Conservation (phyloP, 805 yeast species). For the Naumovozyma dairenensis region DNA sequence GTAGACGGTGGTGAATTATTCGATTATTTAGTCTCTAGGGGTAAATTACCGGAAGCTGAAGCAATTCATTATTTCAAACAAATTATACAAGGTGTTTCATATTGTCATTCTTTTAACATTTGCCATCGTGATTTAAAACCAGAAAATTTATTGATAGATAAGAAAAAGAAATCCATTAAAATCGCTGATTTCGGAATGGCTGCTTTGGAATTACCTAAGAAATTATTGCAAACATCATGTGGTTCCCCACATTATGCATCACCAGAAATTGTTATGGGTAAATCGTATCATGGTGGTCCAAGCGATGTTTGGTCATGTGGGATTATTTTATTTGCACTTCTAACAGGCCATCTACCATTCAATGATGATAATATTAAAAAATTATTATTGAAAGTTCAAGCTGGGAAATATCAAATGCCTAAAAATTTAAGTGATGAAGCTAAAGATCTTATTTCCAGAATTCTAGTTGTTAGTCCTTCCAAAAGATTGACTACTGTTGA, state of each 20-base stretch:
- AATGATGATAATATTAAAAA: constrained; percentile 74
- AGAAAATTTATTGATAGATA: constrained; percentile 64
- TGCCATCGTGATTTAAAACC: constrained; percentile 80
- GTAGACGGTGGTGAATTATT: constrained; percentile 86
- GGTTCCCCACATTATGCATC: constrained; percentile 88
- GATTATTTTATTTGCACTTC: constrained; percentile 64
- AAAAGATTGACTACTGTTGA: constrained; percentile 60
- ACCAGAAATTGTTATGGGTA: constrained; percentile 75
- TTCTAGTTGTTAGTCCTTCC: constrained; percentile 62
- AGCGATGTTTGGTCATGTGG: constrained; percentile 89
- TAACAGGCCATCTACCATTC: constrained; percentile 75
- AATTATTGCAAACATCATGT: constrained; percentile 68
- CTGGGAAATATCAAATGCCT: constrained; percentile 70
- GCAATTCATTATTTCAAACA: constrained; percentile 72
- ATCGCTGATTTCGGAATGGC: constrained; percentile 90
- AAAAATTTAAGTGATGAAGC: constrained; percentile 53
- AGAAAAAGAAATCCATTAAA: constrained; percentile 51
- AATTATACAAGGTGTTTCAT: constrained; percentile 67
- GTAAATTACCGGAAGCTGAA: constrained; percentile 60
- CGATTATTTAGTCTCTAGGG: constrained; percentile 58
- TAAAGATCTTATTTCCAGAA: constrained; percentile 50
- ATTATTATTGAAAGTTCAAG: constrained; percentile 62
- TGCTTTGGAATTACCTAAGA: constrained; percentile 64
- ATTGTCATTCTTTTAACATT: constrained; percentile 72
- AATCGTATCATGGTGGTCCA: constrained; percentile 72